These are phyloP conservation scores for Phascolomyces articulosus DNA, from an alignment of 371 early-diverging fungal species.

Conservation along the genomic window DNA sequence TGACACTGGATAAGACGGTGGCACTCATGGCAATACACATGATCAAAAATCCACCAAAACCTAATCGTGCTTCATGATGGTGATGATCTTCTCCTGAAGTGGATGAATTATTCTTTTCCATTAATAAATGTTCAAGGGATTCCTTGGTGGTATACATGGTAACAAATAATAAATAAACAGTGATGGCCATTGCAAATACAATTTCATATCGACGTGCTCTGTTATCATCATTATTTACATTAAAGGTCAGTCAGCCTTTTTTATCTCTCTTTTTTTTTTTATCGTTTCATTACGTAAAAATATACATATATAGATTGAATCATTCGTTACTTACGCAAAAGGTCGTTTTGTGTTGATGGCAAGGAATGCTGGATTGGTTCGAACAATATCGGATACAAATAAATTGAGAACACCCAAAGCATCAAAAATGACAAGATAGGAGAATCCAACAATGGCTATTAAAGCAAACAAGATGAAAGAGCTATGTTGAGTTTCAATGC, in stretches of 20 bases:
- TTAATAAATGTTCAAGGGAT: slow-evolving; percentile 62
- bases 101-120: slow-evolving; percentile 23
- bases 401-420: slow-evolving; percentile 63
- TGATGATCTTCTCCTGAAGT: slow-evolving; percentile 34
- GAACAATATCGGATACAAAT: slow-evolving; percentile 58
- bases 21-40: slow-evolving; percentile 49
- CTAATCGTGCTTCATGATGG: slow-evolving; percentile 31
- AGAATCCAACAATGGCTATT: slow-evolving; percentile 56
- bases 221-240: not conserved
- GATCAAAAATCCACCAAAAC: slow-evolving; percentile 44
- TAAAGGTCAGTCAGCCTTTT: not conserved
- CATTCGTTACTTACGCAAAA: slow-evolving; percentile 58
- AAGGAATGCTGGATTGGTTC: slow-evolving; percentile 45
- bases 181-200: slow-evolving; percentile 60
- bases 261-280: not conserved
- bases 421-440: slow-evolving; percentile 65
- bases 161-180: slow-evolving; percentile 64
- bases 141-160: slow-evolving; percentile 73
- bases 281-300: not conserved
- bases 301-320: too few relatives aligned
- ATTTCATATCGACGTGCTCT: slow-evolving; percentile 64
- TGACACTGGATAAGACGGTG: slow-evolving; percentile 52
- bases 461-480: too few relatives aligned
- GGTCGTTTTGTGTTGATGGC: slow-evolving; percentile 60
- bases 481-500: too few relatives aligned